Base-by-base conservation (phyloP, 2,329 filamentous ascomycete genomes). In the Stagonosporopsis rhizophila region DNA sequence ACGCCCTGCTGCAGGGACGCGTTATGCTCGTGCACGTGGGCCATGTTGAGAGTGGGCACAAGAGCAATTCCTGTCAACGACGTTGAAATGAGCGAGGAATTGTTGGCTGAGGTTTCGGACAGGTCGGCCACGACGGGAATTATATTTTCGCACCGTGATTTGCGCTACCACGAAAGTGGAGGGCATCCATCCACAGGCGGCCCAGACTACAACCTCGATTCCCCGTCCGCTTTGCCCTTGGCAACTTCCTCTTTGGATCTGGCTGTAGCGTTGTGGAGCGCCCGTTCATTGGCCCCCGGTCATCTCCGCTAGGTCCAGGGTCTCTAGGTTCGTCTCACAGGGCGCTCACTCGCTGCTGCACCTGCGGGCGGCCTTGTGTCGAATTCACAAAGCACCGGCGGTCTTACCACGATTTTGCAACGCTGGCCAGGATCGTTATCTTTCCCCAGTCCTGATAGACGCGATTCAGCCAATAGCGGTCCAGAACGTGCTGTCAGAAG, bases 171-270 rank as follows among this genome's bases (percentile, higher is more conserved):
- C 65, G 25, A 65, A 69, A 66, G 59, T 61, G 66, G 66, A 66
- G 62, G 44, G 56, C 48, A 59, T 60, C 54, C 59, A 64, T 67
- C 64, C 62, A 50, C 63, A 61, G 59, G 56, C 56, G 65, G 70
- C 62, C 69, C 66, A 68, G 67, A 64, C 62, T 64, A 66, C 59
- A 58, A 56, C 46, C 50, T 62, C 61, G 55, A 64, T 53, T 27
- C 52, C 57, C 65, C 59, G 56, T 58, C 58, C 59, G 56, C 46
- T 44, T 44, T 52, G 38, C 39, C 47, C 70, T 73, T 75, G 70
- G 66, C 71, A 73, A 67, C 73, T 75, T 60, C 73, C 73, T 72
- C 44, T 69, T 74, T 66, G 14, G 67, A 68, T 27, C 52, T 72
- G 65, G 67, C 53, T 44, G 62, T 46, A 38, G 62, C 45, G 56